These are phyloP conservation scores for Suillus subaureus DNA, from an alignment of 768 basidiomycete species.

Conservation along the genomic window DNA sequence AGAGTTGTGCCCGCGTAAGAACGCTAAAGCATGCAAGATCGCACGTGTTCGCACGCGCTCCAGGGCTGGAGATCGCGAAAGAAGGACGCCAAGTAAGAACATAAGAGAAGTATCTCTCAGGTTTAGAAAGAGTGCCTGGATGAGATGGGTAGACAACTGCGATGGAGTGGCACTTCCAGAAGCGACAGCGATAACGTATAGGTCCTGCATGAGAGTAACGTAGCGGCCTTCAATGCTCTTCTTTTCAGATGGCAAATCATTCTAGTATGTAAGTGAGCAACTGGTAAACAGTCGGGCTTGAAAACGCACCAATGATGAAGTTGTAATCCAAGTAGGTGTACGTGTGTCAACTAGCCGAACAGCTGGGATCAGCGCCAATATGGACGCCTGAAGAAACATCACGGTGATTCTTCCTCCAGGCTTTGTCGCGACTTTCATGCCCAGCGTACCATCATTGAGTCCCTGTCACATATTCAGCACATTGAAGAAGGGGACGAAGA, in stretches of 20 bases:
- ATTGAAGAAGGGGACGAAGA: neutral
- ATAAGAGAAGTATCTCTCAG: constrained; percentile 71
- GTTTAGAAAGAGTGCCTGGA: constrained; percentile 66
- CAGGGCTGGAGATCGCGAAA: constrained; percentile 39
- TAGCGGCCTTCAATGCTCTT: constrained; percentile 41
- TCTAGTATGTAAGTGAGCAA: constrained; percentile 6
- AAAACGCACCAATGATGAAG: constrained; percentile 35
- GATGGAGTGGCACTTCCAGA: constrained; percentile 45
- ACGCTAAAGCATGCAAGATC: constrained; percentile 76
- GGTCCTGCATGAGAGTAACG: constrained; percentile 57
- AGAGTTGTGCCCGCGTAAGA: constrained; percentile 71
- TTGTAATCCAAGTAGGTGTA: constrained; percentile 51
- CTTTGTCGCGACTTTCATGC: constrained; percentile 55
- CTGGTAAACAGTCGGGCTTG: neutral
- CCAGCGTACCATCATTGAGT: constrained; percentile 45
- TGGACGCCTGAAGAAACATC: constrained; percentile 57
- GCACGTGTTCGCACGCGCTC: constrained; percentile 52
- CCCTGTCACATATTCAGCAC: constrained; percentile 37
- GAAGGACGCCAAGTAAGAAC: constrained; percentile 78
- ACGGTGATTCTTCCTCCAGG: constrained; percentile 60
- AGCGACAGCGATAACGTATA: constrained; percentile 71
- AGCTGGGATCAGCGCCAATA: constrained; percentile 52
- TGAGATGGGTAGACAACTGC: constrained; percentile 53
- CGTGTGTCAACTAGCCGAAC: constrained; percentile 46
- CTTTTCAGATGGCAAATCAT: constrained; percentile 20